Conservation (phyloP, 345 rosid genomes). For the Camelina laxa region DNA sequence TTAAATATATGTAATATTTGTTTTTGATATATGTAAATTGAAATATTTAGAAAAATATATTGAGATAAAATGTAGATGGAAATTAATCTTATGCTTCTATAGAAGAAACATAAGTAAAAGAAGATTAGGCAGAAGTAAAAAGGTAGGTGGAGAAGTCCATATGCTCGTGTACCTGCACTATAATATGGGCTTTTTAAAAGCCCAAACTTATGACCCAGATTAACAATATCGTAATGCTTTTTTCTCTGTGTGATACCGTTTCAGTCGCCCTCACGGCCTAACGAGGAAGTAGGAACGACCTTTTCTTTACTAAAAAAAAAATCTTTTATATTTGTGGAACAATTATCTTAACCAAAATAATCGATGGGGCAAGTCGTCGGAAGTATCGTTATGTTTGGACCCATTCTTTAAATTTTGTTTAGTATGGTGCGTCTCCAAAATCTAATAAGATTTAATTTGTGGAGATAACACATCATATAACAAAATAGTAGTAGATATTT, state of each 20-base stretch:
- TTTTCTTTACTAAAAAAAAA: too few relatives aligned
- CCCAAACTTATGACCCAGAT: constrained; percentile 4
- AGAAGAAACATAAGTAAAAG: background rate
- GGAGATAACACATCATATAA: constrained; percentile 13
- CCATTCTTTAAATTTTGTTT: constrained; percentile 8
- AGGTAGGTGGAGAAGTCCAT: background rate
- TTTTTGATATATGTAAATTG: background rate
- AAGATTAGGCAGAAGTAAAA: background rate
- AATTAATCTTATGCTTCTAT: background rate
- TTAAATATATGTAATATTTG: background rate
- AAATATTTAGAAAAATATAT: background rate
- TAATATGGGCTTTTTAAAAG: background rate
- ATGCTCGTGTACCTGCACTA: background rate
- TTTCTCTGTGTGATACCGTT: too few relatives aligned
- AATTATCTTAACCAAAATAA: background rate
- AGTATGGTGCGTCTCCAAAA: too few relatives aligned
- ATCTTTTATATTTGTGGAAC: too few relatives aligned
- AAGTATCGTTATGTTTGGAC: constrained; percentile 25
- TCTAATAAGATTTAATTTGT: background rate
- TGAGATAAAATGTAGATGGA: background rate
- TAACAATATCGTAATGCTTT: background rate
- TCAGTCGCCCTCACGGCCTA: too few relatives aligned
- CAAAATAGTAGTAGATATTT: constrained; percentile 9
- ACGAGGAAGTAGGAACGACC: too few relatives aligned
- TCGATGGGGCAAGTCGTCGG: background rate